A percentile compares a stretch with the other conserved stretches of the same genome.
phyloP scores from a whole-genome alignment of 768 basidiomycete genomes.

The Vararia minispora region DNA sequence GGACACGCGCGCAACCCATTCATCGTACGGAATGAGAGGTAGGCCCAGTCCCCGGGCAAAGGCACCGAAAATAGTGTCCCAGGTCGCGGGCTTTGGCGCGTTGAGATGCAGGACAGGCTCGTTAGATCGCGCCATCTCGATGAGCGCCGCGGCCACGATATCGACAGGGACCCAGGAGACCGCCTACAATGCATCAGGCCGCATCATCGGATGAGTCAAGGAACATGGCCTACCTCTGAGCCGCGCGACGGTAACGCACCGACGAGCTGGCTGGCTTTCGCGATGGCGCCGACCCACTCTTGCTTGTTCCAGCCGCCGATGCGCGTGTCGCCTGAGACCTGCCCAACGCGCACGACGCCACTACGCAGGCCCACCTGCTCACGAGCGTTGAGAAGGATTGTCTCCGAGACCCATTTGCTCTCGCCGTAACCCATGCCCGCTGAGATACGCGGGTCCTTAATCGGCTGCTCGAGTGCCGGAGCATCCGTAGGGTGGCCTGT shows the following conservation, averaged over 20 bases:
- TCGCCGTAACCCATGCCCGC: slow-evolving; percentile 4
- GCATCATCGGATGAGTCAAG: not conserved
- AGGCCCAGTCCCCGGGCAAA: not conserved
- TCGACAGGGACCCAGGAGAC: slow-evolving; percentile 9
- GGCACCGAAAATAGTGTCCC: not conserved
- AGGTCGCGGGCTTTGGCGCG: not conserved
- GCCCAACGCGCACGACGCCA: slow-evolving; percentile 10
- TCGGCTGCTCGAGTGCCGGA: not conserved
- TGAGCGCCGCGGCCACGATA: slow-evolving; percentile 3
- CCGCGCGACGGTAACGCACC: not conserved
- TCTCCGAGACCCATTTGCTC: slow-evolving; percentile 16
- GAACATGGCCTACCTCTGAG: not conserved
- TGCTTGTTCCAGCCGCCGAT: slow-evolving; percentile 1
- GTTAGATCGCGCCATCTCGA: not conserved
- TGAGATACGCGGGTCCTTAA: not conserved
- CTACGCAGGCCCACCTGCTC: slow-evolving; percentile 4
- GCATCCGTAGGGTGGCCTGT: not conserved
- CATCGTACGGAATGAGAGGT: slow-evolving; percentile 1
- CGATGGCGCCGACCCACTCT: slow-evolving; percentile 12
- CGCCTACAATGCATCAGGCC: not conserved
- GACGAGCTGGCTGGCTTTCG: not conserved
- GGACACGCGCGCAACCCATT: slow-evolving; percentile 1
- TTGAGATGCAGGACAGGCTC: not conserved
- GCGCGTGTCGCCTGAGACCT: slow-evolving; percentile 1
- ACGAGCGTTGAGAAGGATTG: slow-evolving; percentile 9